Conservation (phyloP, 2,329 filamentous ascomycete genomes). For the Scolecobasidium constrictum region DNA sequence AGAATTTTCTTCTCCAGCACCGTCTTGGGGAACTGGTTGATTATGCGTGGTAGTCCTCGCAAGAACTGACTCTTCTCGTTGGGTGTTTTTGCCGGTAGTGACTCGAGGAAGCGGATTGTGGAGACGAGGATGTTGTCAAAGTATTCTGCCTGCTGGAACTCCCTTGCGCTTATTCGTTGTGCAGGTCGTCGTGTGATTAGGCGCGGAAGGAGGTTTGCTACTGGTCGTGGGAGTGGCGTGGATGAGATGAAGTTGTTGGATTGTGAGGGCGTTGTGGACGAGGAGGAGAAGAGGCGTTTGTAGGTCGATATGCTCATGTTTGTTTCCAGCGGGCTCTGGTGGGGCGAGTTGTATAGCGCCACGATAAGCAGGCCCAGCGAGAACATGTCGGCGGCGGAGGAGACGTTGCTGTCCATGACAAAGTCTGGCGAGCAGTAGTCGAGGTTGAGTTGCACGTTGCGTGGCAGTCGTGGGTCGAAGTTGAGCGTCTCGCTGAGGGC, state of each 20-base stretch:
- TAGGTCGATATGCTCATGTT: constrained; percentile 75
- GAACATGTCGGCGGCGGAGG: constrained; percentile 80
- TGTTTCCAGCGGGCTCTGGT: constrained; percentile 73
- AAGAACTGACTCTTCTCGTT: constrained; percentile 88
- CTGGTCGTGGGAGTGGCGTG: constrained; percentile 65
- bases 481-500: constrained; percentile 76
- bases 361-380: constrained; percentile 82
- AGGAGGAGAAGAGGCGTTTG: constrained; percentile 69
- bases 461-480: constrained; percentile 72
- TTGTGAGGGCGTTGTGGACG: constrained; percentile 65
- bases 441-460: constrained; percentile 74
- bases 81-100: constrained; percentile 80
- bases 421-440: constrained; percentile 95
- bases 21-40: constrained; percentile 84
- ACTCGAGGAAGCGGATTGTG: constrained; percentile 88
- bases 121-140: constrained; percentile 97
- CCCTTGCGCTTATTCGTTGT: constrained; percentile 73
- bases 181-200: constrained; percentile 82
- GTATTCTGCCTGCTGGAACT: constrained; percentile 91
- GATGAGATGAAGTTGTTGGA: constrained; percentile 79
- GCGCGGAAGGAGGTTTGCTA: constrained; percentile 64
- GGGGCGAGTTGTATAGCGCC: constrained; percentile 89
- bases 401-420: constrained; percentile 80
- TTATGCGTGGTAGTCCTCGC: constrained; percentile 73
- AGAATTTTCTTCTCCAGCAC: constrained; percentile 93